A percentile compares a stretch with the other conserved stretches of the same genome.
Conservation (phyloP, 2,329 filamentous ascomycete genomes). For the Trichoderma guizhouense region DNA sequence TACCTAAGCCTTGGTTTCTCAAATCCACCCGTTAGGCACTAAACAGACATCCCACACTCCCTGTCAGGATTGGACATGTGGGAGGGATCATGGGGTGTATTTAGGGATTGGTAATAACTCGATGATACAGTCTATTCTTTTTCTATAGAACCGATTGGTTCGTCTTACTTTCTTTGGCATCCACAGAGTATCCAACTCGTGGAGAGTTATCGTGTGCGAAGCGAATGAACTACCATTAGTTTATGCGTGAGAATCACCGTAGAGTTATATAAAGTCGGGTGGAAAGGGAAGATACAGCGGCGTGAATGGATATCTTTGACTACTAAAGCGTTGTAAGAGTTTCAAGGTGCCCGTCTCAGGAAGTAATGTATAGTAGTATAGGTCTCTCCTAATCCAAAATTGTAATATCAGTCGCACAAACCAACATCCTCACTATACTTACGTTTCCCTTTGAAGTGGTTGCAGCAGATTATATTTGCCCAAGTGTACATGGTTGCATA, state of each 20-base stretch:
- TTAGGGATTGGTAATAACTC: not conserved
- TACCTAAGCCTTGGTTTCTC: not conserved
- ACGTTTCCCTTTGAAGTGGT: not conserved
- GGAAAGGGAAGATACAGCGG: not conserved
- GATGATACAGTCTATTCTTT: not conserved
- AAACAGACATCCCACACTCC: not conserved
- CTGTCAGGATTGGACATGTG: not conserved
- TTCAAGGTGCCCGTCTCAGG: not conserved
- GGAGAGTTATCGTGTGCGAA: not conserved
- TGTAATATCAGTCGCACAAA: not conserved
- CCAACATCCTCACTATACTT: not conserved
- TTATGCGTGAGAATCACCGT: not conserved
- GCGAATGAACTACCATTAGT: not conserved
- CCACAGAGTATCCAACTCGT: not conserved
- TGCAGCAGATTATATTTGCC: not conserved
- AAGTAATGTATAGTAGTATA: not conserved
- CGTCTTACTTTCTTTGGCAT: not conserved
- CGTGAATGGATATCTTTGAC: not conserved
- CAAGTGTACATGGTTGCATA: not conserved
- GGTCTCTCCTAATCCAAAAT: not conserved
- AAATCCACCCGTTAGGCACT: not conserved
- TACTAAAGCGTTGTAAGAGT: not conserved
- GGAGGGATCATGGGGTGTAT: not conserved
- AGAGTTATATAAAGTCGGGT: not conserved
- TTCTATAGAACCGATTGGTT: not conserved